These are phyloP conservation scores for Wickerhamomyces canadensis DNA, from an alignment of 805 yeast species.

Conservation along the genomic window DNA sequence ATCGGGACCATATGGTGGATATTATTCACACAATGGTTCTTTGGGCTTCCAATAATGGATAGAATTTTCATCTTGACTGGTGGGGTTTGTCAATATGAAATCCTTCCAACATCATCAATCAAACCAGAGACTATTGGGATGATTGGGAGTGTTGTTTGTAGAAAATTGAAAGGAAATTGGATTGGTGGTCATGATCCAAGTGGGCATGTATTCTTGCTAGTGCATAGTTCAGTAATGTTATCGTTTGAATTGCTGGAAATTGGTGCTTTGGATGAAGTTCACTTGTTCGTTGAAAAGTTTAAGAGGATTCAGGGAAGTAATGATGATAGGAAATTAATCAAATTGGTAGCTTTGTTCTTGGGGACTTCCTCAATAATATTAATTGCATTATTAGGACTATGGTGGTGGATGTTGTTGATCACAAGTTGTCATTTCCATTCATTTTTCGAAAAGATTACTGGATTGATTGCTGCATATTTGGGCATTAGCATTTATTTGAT, in stretches of 20 bases:
- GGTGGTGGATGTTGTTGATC: constrained; percentile 86
- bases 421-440: constrained; percentile 87
- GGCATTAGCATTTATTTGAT: constrained; percentile 38
- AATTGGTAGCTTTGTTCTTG: background rate
- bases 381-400: constrained; percentile 38
- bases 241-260: constrained; percentile 55
- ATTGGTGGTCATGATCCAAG: constrained; percentile 92
- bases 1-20: constrained; percentile 70
- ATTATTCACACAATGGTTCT: constrained; percentile 81
- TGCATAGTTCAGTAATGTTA: constrained; percentile 59
- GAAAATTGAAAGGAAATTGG: constrained; percentile 64
- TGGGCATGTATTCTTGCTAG: constrained; percentile 82
- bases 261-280: constrained; percentile 30
- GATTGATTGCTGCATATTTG: constrained; percentile 56
- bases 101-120: background rate
- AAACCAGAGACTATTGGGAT: constrained; percentile 3
- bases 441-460: constrained; percentile 65
- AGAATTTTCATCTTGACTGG: constrained; percentile 74
- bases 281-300: constrained; percentile 4
- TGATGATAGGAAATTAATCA: background rate
- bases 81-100: constrained; percentile 53
- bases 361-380: constrained; percentile 23
- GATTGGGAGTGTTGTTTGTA: constrained; percentile 32
- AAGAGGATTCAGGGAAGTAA: background rate
- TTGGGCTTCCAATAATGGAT: constrained; percentile 88